Evolutionary conservation across 2,329 filamentous ascomycete species (phyloP).

Genomic region (Cercospora beticola): DNA sequence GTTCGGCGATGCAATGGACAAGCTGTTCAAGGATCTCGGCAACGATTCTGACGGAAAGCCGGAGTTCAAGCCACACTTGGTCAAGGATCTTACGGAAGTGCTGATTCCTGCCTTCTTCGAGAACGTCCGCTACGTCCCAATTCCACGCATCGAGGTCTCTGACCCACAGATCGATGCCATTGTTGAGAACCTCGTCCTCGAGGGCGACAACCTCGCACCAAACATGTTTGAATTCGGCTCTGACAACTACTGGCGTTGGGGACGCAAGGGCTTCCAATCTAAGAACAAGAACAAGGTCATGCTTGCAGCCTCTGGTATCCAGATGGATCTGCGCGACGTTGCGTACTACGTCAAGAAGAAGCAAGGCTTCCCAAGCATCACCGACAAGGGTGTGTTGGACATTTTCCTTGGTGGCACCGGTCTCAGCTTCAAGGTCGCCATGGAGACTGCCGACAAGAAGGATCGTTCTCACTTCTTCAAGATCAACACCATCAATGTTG

Average conservation of each 20-base stretch:
- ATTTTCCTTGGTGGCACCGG: constrained; percentile 84
- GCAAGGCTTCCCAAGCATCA: constrained; percentile 84
- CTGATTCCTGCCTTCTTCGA: constrained; percentile 82
- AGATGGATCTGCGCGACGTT: constrained; percentile 86
- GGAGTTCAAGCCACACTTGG: constrained; percentile 84
- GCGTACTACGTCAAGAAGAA: constrained; percentile 96
- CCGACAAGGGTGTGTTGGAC: constrained; percentile 84
- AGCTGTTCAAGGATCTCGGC: constrained; percentile 87
- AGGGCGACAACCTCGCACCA: constrained; percentile 95
- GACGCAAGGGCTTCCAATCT: constrained; percentile 80
- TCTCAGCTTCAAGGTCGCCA: constrained; percentile 86
- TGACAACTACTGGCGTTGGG: constrained; percentile 94
- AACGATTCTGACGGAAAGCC: constrained; percentile 81
- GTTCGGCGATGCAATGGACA: constrained; percentile 73
- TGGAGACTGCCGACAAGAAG: constrained; percentile 73
- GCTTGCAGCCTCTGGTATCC: constrained; percentile 82
- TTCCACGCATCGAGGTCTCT: constrained; percentile 90
- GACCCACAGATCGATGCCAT: constrained; percentile 82
- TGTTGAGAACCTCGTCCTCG: constrained; percentile 90
- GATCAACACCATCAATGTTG: constrained; percentile 67
- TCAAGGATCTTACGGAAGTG: constrained; percentile 85
- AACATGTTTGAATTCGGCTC: constrained; percentile 85
- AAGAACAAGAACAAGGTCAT: constrained; percentile 82
- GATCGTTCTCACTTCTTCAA: constrained; percentile 89
- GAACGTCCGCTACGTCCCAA: constrained; percentile 82